A percentile compares a stretch with the other conserved stretches of the same genome.
Conservation (phyloP, 148 eudicot species). For the Chenopodium berlandieri region DNA sequence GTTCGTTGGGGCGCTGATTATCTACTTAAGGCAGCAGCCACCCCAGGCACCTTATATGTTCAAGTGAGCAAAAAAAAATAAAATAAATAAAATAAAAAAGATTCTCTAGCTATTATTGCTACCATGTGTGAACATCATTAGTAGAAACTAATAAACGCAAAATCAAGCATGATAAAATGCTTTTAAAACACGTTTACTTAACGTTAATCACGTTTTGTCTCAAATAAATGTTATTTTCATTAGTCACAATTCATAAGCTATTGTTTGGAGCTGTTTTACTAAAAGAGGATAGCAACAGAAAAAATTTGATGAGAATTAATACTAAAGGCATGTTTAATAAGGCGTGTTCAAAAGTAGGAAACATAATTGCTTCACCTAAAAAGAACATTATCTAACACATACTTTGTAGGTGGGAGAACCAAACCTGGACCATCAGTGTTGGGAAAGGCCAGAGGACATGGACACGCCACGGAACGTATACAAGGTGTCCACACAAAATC, state of each 20-base stretch:
- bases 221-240: not conserved
- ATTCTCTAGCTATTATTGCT: not conserved
- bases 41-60: conserved; percentile 68
- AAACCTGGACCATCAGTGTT: conserved; percentile 67
- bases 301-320: too few relatives aligned
- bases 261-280: not conserved
- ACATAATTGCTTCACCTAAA: not conserved
- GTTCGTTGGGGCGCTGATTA: conserved; percentile 82
- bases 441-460: conserved; percentile 99
- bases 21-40: conserved; percentile 78
- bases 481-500: conserved; percentile 59
- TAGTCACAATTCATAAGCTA: conserved; percentile 6
- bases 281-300: not conserved
- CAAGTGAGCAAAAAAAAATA: conserved; percentile 37
- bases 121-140: not conserved
- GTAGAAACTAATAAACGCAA: not conserved
- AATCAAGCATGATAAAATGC: not conserved
- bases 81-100: too few relatives aligned
- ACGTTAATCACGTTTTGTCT: not conserved
- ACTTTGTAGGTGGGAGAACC: conserved; percentile 73
- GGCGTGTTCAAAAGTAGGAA: not conserved
- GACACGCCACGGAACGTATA: conserved; percentile 78
- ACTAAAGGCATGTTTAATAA: not conserved
- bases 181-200: not conserved
- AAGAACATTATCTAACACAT: not conserved